Percentiles rank a stretch among this genome's conserved stretches.
Evolutionary conservation across 169 alveolate species (phyloP).

Genomic region (Plasmodium blacklocki): DNA sequence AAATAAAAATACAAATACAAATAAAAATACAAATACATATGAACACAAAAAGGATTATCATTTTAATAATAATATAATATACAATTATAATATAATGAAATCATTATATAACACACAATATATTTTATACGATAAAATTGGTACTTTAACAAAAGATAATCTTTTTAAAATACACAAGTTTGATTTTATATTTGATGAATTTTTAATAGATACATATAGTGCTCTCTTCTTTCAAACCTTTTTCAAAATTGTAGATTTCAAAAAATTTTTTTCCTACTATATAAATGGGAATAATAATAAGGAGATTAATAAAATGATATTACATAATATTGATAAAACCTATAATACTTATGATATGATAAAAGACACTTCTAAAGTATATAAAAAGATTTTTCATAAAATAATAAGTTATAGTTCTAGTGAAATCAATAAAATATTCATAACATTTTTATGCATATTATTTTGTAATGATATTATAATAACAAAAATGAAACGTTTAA

Average conservation of each 20-base stretch:
- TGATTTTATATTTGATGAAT: conserved; percentile 32
- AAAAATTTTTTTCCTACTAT: not conserved
- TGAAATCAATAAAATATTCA: conserved; percentile 28
- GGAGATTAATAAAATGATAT: not conserved
- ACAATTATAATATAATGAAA: conserved; percentile 10
- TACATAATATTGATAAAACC: not conserved
- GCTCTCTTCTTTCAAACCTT: not conserved
- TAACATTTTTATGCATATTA: conserved; percentile 41
- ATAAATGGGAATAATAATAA: not conserved
- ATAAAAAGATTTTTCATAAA: conserved; percentile 4
- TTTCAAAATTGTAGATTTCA: conserved; percentile 8
- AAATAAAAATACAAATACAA: too few species aligned
- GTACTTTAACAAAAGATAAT: not conserved
- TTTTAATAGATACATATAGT: conserved; percentile 1
- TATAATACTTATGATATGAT: not conserved
- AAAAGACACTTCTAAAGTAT: not conserved
- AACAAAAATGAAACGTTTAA: conserved; percentile 2
- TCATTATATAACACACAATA: conserved; percentile 21
- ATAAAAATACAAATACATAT: too few species aligned
- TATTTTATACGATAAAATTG: conserved; percentile 28
- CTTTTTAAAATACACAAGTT: conserved; percentile 1
- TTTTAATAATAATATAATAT: conserved; percentile 2
- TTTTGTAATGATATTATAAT: conserved; percentile 25
- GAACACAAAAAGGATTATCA: too few species aligned
- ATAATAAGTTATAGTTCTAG: conserved; percentile 11